Evolutionary conservation across 106 monocot species (phyloP).

Genomic region (Platanthera guangdongensis): DNA sequence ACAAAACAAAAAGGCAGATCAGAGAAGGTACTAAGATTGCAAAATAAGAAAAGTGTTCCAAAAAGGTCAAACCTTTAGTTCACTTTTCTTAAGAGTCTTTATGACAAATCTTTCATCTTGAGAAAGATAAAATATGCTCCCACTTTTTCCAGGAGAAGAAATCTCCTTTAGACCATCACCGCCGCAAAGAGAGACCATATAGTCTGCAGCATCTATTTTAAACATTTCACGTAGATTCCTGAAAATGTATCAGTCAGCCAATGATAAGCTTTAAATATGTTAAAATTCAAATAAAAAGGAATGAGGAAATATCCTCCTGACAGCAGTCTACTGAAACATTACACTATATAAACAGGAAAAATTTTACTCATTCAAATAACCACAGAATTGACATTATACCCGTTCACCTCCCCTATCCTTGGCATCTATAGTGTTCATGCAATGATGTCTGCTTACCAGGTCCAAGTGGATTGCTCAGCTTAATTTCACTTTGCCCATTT

Average conservation of each 20-base stretch:
- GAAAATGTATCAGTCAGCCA: slow-evolving; percentile 13
- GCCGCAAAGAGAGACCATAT: slow-evolving; percentile 97
- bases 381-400: neutral
- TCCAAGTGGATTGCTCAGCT: too few species aligned
- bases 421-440: too few species aligned
- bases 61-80: slow-evolving; percentile 60
- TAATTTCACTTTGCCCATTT: too few species aligned
- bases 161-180: slow-evolving; percentile 80
- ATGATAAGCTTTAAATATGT: neutral
- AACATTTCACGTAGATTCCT: slow-evolving; percentile 99
- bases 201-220: slow-evolving; percentile 94
- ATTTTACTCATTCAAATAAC: neutral
- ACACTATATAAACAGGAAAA: neutral
- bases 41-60: neutral
- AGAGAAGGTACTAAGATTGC: neutral
- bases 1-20: neutral
- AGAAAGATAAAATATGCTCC: slow-evolving; percentile 95
- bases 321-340: neutral
- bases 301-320: neutral
- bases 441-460: too few species aligned
- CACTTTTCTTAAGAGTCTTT: slow-evolving; percentile 74
- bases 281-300: neutral
- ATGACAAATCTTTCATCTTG: slow-evolving; percentile 96
- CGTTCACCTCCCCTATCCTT: too few species aligned
- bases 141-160: slow-evolving; percentile 98